These are phyloP conservation scores for Leishmania major DNA, from an alignment of 208 protist genomes.

Conservation along the genomic window DNA sequence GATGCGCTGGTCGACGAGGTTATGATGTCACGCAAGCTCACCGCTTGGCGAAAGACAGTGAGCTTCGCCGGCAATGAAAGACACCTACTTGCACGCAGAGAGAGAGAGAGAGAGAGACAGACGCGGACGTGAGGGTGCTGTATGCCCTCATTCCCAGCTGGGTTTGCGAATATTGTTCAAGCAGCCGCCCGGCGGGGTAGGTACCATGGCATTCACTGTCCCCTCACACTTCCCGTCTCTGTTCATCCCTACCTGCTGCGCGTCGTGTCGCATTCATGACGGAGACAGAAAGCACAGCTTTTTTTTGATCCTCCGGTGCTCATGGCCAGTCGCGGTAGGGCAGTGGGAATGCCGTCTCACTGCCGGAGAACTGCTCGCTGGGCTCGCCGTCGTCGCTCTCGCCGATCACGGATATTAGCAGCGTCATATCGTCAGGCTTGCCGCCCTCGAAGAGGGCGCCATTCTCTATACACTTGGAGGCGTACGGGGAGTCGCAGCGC, in stretches of 20 bases:
- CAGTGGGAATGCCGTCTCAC: conserved; percentile 41
- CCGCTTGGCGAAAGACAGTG: background rate
- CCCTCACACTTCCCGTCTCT: background rate
- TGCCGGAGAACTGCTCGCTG: conserved; percentile 50
- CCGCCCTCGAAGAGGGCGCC: conserved; percentile 75
- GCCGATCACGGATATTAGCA: conserved; percentile 62
- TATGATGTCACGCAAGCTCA: background rate
- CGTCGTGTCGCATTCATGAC: background rate
- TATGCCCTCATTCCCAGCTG: background rate
- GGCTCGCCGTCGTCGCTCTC: conserved; percentile 43
- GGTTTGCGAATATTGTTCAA: background rate
- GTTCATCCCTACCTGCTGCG: background rate
- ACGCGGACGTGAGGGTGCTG: background rate
- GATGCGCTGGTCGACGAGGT: background rate
- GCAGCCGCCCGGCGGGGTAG: background rate
- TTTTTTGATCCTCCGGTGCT: background rate
- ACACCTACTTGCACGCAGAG: background rate
- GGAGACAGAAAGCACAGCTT: background rate
- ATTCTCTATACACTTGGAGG: conserved; percentile 58
- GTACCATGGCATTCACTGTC: background rate
- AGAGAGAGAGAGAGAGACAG: background rate
- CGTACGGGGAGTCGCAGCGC: conserved; percentile 65
- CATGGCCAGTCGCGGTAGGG: conserved; percentile 78
- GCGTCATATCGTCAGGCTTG: conserved; percentile 81
- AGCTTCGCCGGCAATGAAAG: background rate